Evolutionary conservation across 2,329 filamentous ascomycete genomes (phyloP).

Genomic region (Xylaria sp.): DNA sequence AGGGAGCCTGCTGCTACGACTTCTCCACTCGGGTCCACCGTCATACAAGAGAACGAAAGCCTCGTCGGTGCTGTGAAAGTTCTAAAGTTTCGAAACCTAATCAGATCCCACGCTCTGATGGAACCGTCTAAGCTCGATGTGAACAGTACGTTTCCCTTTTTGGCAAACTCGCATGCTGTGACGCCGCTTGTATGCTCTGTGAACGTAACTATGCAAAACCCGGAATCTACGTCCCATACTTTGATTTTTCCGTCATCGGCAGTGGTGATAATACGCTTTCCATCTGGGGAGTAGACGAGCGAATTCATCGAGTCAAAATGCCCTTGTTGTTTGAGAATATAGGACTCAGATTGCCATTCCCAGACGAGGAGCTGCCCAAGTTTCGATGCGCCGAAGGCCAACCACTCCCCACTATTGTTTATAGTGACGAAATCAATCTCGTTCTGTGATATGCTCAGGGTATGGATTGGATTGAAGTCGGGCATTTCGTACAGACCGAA

Average conservation of each 20-base stretch:
- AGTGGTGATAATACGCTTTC: conserved; percentile 90
- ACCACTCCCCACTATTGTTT: conserved; percentile 94
- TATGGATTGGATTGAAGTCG: conserved; percentile 95
- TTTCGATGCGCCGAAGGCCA: conserved; percentile 95
- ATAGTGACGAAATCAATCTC: conserved; percentile 95
- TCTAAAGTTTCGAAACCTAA: conserved; percentile 95
- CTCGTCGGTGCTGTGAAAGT: conserved; percentile 95
- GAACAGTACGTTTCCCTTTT: conserved; percentile 94
- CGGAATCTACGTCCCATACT: conserved; percentile 95
- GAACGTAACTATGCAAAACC: conserved; percentile 98
- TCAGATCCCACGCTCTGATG: conserved; percentile 93
- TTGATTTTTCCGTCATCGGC: conserved; percentile 99
- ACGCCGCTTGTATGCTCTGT: conserved; percentile 96
- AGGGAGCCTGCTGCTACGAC: conserved; percentile 94
- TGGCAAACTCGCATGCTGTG: conserved; percentile 93
- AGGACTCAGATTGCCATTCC: conserved; percentile 99
- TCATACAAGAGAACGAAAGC: conserved; percentile 91
- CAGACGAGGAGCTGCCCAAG: conserved; percentile 96
- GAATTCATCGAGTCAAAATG: conserved; percentile 97
- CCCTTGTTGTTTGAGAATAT: conserved; percentile 97
- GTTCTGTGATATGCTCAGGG: conserved; percentile 91
- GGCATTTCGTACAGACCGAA: conserved; percentile 97
- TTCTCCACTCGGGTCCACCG: conserved; percentile 96
- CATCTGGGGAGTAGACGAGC: conserved; percentile 91
- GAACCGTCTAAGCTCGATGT: conserved; percentile 95